phyloP scores from a whole-genome alignment of 1,139 yeast genomes.

The Candida smagusa region DNA sequence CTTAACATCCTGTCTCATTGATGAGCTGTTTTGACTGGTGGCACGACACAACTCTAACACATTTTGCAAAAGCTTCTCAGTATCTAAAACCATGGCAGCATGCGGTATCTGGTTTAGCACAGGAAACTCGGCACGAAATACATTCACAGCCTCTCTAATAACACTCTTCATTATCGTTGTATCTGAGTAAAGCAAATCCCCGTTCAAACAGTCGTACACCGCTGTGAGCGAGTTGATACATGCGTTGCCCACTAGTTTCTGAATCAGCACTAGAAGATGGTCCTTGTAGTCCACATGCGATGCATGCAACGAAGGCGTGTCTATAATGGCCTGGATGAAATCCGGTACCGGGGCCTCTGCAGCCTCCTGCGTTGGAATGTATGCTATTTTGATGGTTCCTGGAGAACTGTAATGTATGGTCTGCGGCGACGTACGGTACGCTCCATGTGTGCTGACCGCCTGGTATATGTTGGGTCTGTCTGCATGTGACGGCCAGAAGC shows the following conservation, averaged over 20 bases:
- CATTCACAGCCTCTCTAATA: slow-evolving; percentile 45
- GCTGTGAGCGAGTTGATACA: slow-evolving; percentile 77
- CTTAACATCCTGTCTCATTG: slow-evolving; percentile 83
- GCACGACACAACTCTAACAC: slow-evolving; percentile 46
- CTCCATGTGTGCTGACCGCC: slow-evolving; percentile 85
- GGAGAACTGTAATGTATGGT: slow-evolving; percentile 63
- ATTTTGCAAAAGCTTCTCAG: slow-evolving; percentile 40
- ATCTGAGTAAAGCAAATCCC: slow-evolving; percentile 50
- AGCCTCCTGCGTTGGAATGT: slow-evolving; percentile 15
- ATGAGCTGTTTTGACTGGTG: slow-evolving; percentile 64
- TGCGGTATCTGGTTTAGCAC: slow-evolving; percentile 29
- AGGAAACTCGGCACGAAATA: slow-evolving; percentile 37
- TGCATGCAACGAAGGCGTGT: slow-evolving; percentile 37
- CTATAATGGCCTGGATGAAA: slow-evolving; percentile 29
- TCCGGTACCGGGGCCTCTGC: slow-evolving; percentile 18
- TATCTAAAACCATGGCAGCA: slow-evolving; percentile 35
- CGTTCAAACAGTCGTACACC: slow-evolving; percentile 66
- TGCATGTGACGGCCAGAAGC: slow-evolving; percentile 50
- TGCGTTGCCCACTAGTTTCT: slow-evolving; percentile 71
- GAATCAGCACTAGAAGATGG: slow-evolving; percentile 61
- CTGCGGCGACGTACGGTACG: slow-evolving; percentile 43
- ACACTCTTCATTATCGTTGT: slow-evolving; percentile 35
- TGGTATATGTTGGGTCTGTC: slow-evolving; percentile 58
- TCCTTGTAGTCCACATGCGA: slow-evolving; percentile 48
- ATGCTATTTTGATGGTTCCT: slow-evolving; percentile 57